phyloP scores from a whole-genome alignment of 1,284 basidiomycete species.

The Abortiporus biennis region DNA sequence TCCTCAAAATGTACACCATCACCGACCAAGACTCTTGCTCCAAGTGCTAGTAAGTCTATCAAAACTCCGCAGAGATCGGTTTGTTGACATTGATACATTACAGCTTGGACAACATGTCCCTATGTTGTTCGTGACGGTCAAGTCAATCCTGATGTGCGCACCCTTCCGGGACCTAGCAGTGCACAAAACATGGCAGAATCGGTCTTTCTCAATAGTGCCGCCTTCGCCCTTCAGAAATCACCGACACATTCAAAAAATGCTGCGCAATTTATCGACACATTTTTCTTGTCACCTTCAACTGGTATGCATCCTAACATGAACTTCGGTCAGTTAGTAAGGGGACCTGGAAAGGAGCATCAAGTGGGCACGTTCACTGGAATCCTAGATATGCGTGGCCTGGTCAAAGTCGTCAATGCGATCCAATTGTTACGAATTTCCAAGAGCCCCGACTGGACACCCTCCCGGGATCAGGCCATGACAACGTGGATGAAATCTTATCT shows the following conservation, averaged over 20 bases:
- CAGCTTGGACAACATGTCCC: constrained; percentile 60
- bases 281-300: constrained; percentile 54
- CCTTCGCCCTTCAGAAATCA: constrained; percentile 43
- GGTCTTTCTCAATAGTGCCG: constrained; percentile 55
- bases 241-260: constrained; percentile 31
- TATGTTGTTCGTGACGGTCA: constrained; percentile 57
- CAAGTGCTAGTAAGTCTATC: constrained; percentile 20
- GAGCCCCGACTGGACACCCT: constrained; percentile 50
- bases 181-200: constrained; percentile 53
- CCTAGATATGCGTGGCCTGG: constrained; percentile 56
- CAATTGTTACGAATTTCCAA: constrained; percentile 45
- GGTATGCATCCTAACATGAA: constrained; percentile 66
- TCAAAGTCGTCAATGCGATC: constrained; percentile 55
- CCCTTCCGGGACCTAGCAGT: constrained; percentile 47
- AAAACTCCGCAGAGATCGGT: not conserved
- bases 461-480: constrained; percentile 41
- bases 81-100: not conserved
- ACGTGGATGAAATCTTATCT: constrained; percentile 47
- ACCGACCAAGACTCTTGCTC: constrained; percentile 30
- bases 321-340: constrained; percentile 61
- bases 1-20: constrained; percentile 28
- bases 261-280: constrained; percentile 43
- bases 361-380: constrained; percentile 54
- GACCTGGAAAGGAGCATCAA: constrained; percentile 43
- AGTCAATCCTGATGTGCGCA: constrained; percentile 60